phyloP scores from a whole-genome alignment of 805 yeast species.

The Candida michaelii region DNA sequence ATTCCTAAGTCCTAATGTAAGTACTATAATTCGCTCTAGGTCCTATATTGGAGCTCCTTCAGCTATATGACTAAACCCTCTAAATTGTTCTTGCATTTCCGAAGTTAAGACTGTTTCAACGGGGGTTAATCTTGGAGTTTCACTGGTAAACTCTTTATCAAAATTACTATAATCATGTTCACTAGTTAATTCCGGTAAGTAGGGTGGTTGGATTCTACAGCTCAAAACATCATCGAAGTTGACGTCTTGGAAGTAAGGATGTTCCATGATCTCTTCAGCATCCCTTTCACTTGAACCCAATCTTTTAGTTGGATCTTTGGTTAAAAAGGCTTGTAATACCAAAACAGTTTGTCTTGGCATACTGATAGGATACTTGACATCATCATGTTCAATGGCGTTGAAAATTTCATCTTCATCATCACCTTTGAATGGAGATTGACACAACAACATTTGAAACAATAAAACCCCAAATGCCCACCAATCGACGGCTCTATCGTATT shows the following conservation, averaged over 20 bases:
- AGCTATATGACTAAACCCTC: constrained; percentile 90
- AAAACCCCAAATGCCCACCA: constrained; percentile 99
- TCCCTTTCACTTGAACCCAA: constrained; percentile 86
- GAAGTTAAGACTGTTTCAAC: constrained; percentile 84
- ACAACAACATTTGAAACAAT: constrained; percentile 91
- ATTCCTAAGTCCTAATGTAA: too few species aligned
- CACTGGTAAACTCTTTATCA: constrained; percentile 92
- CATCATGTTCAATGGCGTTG: constrained; percentile 94
- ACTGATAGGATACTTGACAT: constrained; percentile 93
- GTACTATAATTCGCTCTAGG: not conserved
- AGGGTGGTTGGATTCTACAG: constrained; percentile 81
- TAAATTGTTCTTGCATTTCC: constrained; percentile 91
- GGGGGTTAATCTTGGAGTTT: constrained; percentile 93
- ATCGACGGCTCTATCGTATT: constrained; percentile 91
- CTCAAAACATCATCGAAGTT: constrained; percentile 82
- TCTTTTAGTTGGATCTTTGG: constrained; percentile 83
- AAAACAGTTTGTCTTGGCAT: constrained; percentile 98
- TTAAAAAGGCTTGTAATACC: constrained; percentile 83
- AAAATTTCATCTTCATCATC: constrained; percentile 96
- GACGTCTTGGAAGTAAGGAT: constrained; percentile 88
- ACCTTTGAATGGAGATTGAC: constrained; percentile 96
- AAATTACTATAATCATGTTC: constrained; percentile 92
- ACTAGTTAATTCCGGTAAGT: constrained; percentile 78
- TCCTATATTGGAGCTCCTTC: constrained; percentile 49
- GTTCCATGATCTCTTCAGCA: constrained; percentile 92